Evolutionary conservation across 2,329 filamentous ascomycete genomes (phyloP).

Genomic region (Mycosphaerella sp.): DNA sequence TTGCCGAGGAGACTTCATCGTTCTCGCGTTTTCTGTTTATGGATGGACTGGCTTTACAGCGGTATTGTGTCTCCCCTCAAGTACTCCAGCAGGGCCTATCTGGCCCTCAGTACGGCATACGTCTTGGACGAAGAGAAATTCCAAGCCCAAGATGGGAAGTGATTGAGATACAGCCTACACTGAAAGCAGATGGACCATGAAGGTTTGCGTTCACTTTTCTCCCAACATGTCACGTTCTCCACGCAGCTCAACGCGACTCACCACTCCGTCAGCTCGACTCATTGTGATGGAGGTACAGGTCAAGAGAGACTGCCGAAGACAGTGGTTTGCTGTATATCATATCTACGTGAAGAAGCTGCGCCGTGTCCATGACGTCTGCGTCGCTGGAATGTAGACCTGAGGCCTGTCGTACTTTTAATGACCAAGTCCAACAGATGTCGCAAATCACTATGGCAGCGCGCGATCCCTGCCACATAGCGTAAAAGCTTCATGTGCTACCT

Average conservation of each 20-base stretch:
- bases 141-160: background rate
- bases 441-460: too few relatives aligned
- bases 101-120: background rate
- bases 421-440: too few relatives aligned
- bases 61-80: background rate
- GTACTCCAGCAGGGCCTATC: background rate
- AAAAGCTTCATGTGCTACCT: constrained; percentile 57
- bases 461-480: too few relatives aligned
- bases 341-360: background rate
- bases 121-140: background rate
- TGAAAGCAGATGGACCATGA: too few relatives aligned
- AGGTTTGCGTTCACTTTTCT: too few relatives aligned
- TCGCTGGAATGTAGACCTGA: background rate
- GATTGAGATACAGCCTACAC: too few relatives aligned
- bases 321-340: background rate
- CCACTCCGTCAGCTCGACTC: too few relatives aligned
- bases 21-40: background rate
- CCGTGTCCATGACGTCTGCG: background rate
- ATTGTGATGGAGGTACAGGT: too few relatives aligned
- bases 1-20: background rate
- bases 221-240: too few relatives aligned
- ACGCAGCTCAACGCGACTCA: too few relatives aligned
- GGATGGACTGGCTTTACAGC: background rate
- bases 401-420: background rate
- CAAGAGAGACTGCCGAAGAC: background rate